phyloP scores from a whole-genome alignment of 495 filamentous ascomycete genomes.

The Venustampulla echinocandica region DNA sequence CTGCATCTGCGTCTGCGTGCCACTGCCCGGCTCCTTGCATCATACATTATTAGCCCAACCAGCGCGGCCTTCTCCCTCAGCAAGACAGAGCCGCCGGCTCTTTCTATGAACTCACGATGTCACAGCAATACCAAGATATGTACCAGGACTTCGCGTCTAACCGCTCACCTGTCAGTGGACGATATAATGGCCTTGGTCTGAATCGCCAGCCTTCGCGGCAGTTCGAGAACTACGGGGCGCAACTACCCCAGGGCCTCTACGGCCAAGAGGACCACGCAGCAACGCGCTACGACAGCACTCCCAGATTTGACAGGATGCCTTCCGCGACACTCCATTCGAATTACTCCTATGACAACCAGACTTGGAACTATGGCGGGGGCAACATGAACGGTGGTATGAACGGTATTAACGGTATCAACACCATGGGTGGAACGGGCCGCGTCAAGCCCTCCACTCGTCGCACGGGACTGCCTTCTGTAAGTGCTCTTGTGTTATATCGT shows the following conservation, averaged over 20 bases:
- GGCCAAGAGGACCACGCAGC: constrained; percentile 43
- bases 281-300: constrained; percentile 48
- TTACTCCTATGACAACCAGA: constrained; percentile 38
- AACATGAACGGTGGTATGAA: constrained; percentile 37
- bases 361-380: constrained; percentile 39
- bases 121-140: constrained; percentile 47
- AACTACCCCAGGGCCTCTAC: constrained; percentile 40
- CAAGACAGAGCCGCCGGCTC: neutral
- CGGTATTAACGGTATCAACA: constrained; percentile 23
- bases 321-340: constrained; percentile 24
- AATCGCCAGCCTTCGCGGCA: constrained; percentile 60
- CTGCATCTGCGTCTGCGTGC: constrained; percentile 21
- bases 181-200: constrained; percentile 46
- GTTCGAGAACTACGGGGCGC: constrained; percentile 54
- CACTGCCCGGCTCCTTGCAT: constrained; percentile 28
- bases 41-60: constrained; percentile 26
- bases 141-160: constrained; percentile 29
- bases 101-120: constrained; percentile 33
- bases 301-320: constrained; percentile 46
- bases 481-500: constrained; percentile 18
- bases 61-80: constrained; percentile 12
- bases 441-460: constrained; percentile 34
- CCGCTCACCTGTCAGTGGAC: constrained; percentile 31
- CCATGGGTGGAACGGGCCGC: constrained; percentile 37
- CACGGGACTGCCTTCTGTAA: constrained; percentile 39